Percentiles rank a stretch among this genome's conserved stretches.
Conservation (phyloP, 768 basidiomycete genomes). For the Termitomyces bulborhizus region DNA sequence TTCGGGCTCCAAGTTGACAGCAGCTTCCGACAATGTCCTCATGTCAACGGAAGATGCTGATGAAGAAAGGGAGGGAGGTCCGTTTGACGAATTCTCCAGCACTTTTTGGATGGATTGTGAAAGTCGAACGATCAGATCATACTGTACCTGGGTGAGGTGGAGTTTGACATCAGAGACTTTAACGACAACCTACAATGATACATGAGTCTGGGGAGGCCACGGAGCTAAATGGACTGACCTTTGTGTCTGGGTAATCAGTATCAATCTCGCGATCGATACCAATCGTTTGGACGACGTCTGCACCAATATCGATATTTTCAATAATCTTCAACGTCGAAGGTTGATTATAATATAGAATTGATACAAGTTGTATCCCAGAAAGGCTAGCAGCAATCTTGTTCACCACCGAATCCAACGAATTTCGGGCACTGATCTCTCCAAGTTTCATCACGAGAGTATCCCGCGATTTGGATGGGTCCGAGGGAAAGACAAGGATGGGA, state of each 20-base stretch:
- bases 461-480: constrained; percentile 48
- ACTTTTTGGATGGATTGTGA: constrained; percentile 65
- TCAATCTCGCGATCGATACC: constrained; percentile 48
- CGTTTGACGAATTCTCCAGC: constrained; percentile 44
- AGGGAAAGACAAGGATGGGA: constrained; percentile 87
- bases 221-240: constrained; percentile 39
- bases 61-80: constrained; percentile 23
- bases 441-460: constrained; percentile 78
- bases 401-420: constrained; percentile 52
- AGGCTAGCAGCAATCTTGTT: constrained; percentile 72
- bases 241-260: constrained; percentile 58
- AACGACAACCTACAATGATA: constrained; percentile 49
- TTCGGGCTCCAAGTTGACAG: constrained; percentile 20
- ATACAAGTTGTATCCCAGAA: constrained; percentile 77
- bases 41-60: constrained; percentile 11
- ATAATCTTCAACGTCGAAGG: constrained; percentile 74
- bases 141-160: constrained; percentile 81
- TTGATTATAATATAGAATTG: constrained; percentile 48
- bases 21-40: constrained; percentile 6
- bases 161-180: constrained; percentile 81
- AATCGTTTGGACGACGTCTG: constrained; percentile 60
- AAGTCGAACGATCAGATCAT: constrained; percentile 60
- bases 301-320: constrained; percentile 76
- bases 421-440: constrained; percentile 83
- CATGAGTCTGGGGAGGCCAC: neutral